A percentile compares a stretch with the other conserved stretches of the same genome.
phyloP scores from a whole-genome alignment of 805 yeast species.

The Zygoascus biomembranicola region DNA sequence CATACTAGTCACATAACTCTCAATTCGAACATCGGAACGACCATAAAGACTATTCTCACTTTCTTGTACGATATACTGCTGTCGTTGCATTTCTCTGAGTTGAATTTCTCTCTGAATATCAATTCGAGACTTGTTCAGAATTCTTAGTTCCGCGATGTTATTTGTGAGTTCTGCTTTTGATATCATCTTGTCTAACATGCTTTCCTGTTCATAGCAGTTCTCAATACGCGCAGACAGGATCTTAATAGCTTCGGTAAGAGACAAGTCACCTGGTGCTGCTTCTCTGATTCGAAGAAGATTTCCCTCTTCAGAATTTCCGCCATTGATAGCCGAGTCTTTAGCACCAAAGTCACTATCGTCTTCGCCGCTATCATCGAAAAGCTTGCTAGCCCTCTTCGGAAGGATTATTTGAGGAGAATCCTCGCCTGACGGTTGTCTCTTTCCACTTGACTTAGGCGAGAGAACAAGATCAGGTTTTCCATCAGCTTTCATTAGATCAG shows the following conservation, averaged over 20 bases:
- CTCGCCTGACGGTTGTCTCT: neutral
- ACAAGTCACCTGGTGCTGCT: conserved; percentile 63
- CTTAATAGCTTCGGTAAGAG: conserved; percentile 58
- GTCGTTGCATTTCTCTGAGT: conserved; percentile 62
- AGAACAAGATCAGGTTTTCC: neutral
- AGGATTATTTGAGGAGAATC: neutral
- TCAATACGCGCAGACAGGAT: conserved; percentile 51
- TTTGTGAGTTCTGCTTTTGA: conserved; percentile 81
- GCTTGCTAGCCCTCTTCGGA: neutral
- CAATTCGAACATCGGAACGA: conserved; percentile 28
- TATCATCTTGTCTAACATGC: conserved; percentile 57
- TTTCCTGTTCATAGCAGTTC: conserved; percentile 50
- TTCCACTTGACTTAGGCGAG: neutral
- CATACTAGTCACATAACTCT: conserved; percentile 40
- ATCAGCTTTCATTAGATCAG: conserved; percentile 36
- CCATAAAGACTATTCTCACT: conserved; percentile 70
- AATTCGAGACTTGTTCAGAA: conserved; percentile 57
- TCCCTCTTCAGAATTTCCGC: neutral
- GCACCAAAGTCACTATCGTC: conserved; percentile 15
- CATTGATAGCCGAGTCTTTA: neutral
- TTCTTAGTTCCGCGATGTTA: conserved; percentile 57
- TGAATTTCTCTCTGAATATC: conserved; percentile 67
- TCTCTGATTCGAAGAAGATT: conserved; percentile 30
- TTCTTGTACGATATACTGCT: conserved; percentile 77
- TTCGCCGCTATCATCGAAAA: conserved; percentile 23